Percentiles rank a stretch among this genome's conserved stretches.
Conservation (phyloP, 2,329 filamentous ascomycete genomes). For the Cladosporium sp. region DNA sequence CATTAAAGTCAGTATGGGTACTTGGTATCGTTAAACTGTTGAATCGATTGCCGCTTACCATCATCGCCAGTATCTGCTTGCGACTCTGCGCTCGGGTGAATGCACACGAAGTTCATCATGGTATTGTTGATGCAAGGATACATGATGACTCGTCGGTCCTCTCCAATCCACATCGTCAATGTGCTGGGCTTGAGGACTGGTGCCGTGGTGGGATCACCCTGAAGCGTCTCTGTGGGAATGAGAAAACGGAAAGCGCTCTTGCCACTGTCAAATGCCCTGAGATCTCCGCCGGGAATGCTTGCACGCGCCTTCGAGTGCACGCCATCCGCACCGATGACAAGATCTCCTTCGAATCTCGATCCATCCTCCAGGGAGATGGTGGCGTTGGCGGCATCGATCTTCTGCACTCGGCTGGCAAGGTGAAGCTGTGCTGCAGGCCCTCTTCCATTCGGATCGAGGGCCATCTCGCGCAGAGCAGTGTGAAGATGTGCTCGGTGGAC, state of each 20-base stretch:
- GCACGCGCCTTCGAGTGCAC: constrained; percentile 25
- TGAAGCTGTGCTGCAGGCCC: constrained; percentile 24
- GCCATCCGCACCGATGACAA: constrained; percentile 32
- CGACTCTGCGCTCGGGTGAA: constrained; percentile 36
- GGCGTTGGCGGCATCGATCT: constrained; percentile 22
- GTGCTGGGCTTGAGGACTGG: constrained; percentile 27
- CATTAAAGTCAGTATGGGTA: background rate
- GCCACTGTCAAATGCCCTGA: constrained; percentile 36
- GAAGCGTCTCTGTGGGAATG: constrained; percentile 42
- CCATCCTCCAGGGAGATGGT: constrained; percentile 26
- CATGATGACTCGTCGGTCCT: constrained; percentile 43
- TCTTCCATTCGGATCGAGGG: constrained; percentile 19
- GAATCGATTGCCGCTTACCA: background rate
- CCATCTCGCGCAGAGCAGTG: constrained; percentile 24
- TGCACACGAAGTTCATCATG: constrained; percentile 44
- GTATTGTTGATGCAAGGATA: constrained; percentile 47
- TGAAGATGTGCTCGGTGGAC: constrained; percentile 30
- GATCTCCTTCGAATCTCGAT: constrained; percentile 24
- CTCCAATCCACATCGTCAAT: constrained; percentile 42
- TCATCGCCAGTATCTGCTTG: constrained; percentile 16
- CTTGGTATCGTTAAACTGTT: background rate
- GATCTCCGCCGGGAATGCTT: constrained; percentile 20
- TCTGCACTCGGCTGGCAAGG: constrained; percentile 21
- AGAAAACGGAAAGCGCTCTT: constrained; percentile 58
- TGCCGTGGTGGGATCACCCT: constrained; percentile 37